Evolutionary conservation across 2,329 filamentous ascomycete genomes (phyloP).

Genomic region (Colletotrichum sp.): DNA sequence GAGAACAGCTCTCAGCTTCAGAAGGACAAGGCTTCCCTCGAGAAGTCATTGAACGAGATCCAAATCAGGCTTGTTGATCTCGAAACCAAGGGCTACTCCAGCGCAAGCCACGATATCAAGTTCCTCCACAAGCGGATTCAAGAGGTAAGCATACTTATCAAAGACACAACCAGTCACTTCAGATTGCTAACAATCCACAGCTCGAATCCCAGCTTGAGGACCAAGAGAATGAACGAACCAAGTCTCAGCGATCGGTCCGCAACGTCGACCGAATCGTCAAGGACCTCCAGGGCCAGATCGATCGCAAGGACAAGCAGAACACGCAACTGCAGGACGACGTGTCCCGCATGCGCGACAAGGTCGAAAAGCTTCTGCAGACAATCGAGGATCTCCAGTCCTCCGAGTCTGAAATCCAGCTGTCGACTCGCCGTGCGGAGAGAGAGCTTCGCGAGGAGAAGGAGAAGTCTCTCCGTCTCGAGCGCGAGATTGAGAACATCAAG

Average conservation of each 20-base stretch:
- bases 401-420: slow-evolving; percentile 81
- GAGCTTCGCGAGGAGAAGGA: slow-evolving; percentile 90
- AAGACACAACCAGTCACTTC: background rate
- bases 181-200: slow-evolving; percentile 47
- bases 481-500: slow-evolving; percentile 86
- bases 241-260: slow-evolving; percentile 85
- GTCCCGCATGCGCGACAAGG: slow-evolving; percentile 84
- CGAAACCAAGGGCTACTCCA: slow-evolving; percentile 96
- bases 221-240: slow-evolving; percentile 78
- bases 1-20: slow-evolving; percentile 82
- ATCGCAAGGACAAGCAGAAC: slow-evolving; percentile 90
- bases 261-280: slow-evolving; percentile 94
- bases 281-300: slow-evolving; percentile 90
- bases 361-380: slow-evolving; percentile 84
- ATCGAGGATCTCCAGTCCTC: slow-evolving; percentile 94
- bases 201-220: slow-evolving; percentile 87
- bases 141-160: slow-evolving; percentile 68
- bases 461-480: slow-evolving; percentile 79
- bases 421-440: slow-evolving; percentile 83
- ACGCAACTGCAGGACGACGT: slow-evolving; percentile 83
- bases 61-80: slow-evolving; percentile 90
- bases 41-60: slow-evolving; percentile 89
- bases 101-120: slow-evolving; percentile 90
- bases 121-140: slow-evolving; percentile 94
- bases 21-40: slow-evolving; percentile 86